Evolutionary conservation across 345 rosid genomes (phyloP).

Genomic region (Salix brachista): DNA sequence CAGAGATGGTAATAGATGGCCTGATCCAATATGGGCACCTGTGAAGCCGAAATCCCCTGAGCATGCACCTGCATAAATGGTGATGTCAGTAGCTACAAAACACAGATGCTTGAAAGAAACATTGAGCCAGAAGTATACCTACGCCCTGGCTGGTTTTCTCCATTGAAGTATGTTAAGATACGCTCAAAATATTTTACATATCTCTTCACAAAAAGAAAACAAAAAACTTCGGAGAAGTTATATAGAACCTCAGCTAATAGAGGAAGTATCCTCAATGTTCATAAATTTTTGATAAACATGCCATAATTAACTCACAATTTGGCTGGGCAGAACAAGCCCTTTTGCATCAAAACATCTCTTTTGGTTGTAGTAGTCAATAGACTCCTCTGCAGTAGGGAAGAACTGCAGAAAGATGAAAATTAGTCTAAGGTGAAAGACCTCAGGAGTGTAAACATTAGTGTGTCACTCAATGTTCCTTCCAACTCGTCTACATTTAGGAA

Average conservation of each 20-base stretch:
- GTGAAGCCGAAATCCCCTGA: slow-evolving; percentile 83
- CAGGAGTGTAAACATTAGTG: slow-evolving; percentile 10
- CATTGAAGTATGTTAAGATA: slow-evolving; percentile 64
- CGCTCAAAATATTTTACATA: slow-evolving; percentile 83
- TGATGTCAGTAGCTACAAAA: slow-evolving; percentile 3
- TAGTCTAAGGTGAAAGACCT: neutral
- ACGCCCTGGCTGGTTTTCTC: slow-evolving; percentile 76
- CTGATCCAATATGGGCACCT: slow-evolving; percentile 86
- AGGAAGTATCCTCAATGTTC: neutral
- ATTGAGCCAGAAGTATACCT: slow-evolving; percentile 40
- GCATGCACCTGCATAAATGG: slow-evolving; percentile 62
- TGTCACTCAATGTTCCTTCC: slow-evolving; percentile 3
- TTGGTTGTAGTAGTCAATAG: slow-evolving; percentile 81
- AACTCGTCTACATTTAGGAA: slow-evolving; percentile 11
- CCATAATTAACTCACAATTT: slow-evolving; percentile 57
- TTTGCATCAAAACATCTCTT: slow-evolving; percentile 88
- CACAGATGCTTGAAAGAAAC: slow-evolving; percentile 1
- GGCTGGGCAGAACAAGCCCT: slow-evolving; percentile 90
- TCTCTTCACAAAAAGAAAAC: slow-evolving; percentile 41
- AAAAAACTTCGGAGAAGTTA: neutral
- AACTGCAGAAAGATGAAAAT: slow-evolving; percentile 45
- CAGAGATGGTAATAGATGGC: slow-evolving; percentile 72
- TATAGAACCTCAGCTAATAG: neutral
- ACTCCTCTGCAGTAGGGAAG: slow-evolving; percentile 90
- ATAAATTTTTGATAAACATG: neutral